Evolutionary conservation across 2,329 filamentous ascomycete species (phyloP), one percentile per base, ranked within the genome.

Genomic region (Aspergillus floridensis): DNA sequence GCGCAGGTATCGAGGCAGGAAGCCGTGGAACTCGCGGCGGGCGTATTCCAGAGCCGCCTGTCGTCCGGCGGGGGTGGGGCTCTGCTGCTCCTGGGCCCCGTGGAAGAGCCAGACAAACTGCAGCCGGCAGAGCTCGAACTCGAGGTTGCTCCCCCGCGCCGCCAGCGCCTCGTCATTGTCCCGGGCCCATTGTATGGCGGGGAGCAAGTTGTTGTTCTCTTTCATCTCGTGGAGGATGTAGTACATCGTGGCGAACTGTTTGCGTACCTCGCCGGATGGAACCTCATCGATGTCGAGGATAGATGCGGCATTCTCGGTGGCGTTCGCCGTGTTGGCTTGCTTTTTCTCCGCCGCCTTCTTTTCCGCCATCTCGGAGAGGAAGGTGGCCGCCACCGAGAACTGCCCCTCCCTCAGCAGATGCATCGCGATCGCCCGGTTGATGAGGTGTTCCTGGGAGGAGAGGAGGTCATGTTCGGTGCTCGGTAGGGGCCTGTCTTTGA

Each of bases 381-480:
- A 97, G 1, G 88, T 92, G 16, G 88, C 87, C 12, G 93, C 93
- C 2, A 96, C 93, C 22, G 83, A 84, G 75, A 99, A 99, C 72
- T 96, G 90, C 52, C 95, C 95, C 77, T 98, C 93, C 46, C 95
- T 90, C 44, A 99, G 84, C 22, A 99, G 84, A 72, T 99, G 95
- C 92, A 98, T 97, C 10, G 91, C 91, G 67, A 99, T 96, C 6
- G 95, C 93, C 58, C 93, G 87, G 77, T 97, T 96, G 72, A 98
- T 91, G 12, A 97, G 82, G 16, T 84, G 81, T 4, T 89, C 84
- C 65, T 96, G 87, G 21, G 88, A 84, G 1, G 86, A 87, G 74
- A 97, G 86, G 35, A 88, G 89, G 75, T 96, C 92, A 68, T 92
- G 88, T 59, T 93, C 90, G 69, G 87, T 89, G 14, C 88, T 90